Evolutionary conservation across 169 alveolate species (phyloP).

Genomic region (Plasmodium inui): DNA sequence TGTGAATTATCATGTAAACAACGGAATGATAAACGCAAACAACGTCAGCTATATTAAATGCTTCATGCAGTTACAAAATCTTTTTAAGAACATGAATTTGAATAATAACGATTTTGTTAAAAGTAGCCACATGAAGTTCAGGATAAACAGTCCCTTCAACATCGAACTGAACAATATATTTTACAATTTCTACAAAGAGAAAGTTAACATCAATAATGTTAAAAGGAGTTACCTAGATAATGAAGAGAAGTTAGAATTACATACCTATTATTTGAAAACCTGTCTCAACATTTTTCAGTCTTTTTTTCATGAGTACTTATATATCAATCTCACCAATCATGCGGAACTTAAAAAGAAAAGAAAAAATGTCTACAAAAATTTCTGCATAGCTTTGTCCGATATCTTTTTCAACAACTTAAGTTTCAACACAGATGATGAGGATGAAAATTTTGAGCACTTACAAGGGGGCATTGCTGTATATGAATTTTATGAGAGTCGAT

Average conservation of each 20-base stretch:
- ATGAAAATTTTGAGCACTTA: conserved; percentile 56
- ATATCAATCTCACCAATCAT: conserved; percentile 40
- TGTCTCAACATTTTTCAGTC: conserved; percentile 42
- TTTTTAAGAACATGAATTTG: background rate
- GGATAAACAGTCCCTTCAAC: conserved; percentile 22
- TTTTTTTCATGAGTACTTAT: conserved; percentile 67
- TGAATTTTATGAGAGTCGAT: conserved; percentile 37
- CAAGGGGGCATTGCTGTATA: conserved; percentile 59
- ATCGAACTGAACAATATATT: conserved; percentile 24
- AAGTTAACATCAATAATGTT: conserved; percentile 22
- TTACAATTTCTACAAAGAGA: conserved; percentile 34
- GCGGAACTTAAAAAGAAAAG: conserved; percentile 44
- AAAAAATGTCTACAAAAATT: conserved; percentile 43
- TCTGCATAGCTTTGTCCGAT: conserved; percentile 65
- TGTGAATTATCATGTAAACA: conserved; percentile 7
- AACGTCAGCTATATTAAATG: conserved; percentile 19
- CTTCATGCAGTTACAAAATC: conserved; percentile 9
- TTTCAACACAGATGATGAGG: conserved; percentile 33
- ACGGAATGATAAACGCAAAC: conserved; percentile 19
- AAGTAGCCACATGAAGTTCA: background rate
- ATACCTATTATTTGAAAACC: conserved; percentile 38
- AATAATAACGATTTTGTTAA: background rate
- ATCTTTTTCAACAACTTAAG: conserved; percentile 58
- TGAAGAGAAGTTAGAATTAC: conserved; percentile 52
- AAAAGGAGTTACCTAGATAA: conserved; percentile 30